These are phyloP conservation scores for Neonectria ditissima DNA, from an alignment of 2,329 filamentous ascomycete genomes.

Conservation along the genomic window DNA sequence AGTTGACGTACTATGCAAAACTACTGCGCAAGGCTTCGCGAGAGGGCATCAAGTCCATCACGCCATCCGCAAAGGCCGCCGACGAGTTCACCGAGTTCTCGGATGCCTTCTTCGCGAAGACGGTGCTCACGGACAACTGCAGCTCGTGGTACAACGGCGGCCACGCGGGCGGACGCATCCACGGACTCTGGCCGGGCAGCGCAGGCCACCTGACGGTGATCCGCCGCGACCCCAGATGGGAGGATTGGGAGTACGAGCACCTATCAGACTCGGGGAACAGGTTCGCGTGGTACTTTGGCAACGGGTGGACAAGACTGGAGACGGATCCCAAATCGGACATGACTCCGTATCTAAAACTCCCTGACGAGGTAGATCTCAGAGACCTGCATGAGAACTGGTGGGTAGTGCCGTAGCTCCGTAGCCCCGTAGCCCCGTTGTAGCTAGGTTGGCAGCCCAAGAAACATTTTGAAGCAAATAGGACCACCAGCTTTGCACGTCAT, in stretches of 20 bases:
- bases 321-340: conserved; percentile 66
- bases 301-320: conserved; percentile 74
- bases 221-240: conserved; percentile 65
- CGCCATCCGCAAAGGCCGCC: conserved; percentile 67
- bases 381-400: conserved; percentile 78
- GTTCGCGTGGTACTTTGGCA: conserved; percentile 74
- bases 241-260: conserved; percentile 66
- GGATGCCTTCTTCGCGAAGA: conserved; percentile 66
- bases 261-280: conserved; percentile 58
- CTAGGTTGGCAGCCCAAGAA: conserved; percentile 19
- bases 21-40: conserved; percentile 73
- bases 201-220: conserved; percentile 71
- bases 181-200: conserved; percentile 78
- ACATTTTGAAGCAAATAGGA: conserved; percentile 12
- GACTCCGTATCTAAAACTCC: conserved; percentile 71
- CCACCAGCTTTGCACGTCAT: conserved; percentile 36
- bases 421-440: conserved; percentile 14
- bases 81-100: conserved; percentile 73
- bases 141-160: conserved; percentile 80
- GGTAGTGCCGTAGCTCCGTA: conserved; percentile 56
- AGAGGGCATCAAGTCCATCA: conserved; percentile 74
- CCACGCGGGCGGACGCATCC: conserved; percentile 70
- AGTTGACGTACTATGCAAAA: conserved; percentile 74
- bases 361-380: conserved; percentile 68
- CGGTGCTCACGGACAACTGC: conserved; percentile 71